Evolutionary conservation across 2,329 filamentous ascomycete species (phyloP).

Genomic region (Fusarium mexicanum): DNA sequence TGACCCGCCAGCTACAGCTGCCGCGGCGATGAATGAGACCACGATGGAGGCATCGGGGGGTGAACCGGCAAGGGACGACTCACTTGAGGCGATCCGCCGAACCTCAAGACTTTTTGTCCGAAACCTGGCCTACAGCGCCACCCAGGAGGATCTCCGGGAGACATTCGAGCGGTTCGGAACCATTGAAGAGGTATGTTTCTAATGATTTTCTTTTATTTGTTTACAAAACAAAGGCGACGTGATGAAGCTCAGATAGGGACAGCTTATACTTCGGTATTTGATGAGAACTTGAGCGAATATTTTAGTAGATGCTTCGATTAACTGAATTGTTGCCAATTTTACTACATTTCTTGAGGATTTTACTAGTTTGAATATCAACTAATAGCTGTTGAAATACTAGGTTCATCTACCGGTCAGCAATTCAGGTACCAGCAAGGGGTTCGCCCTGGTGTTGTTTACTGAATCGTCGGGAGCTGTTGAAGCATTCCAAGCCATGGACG

Average conservation of each 20-base stretch:
- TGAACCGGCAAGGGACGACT: slow-evolving; percentile 43
- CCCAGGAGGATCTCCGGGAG: slow-evolving; percentile 78
- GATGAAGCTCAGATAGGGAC: slow-evolving; percentile 99
- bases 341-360: slow-evolving; percentile 33
- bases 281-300: slow-evolving; percentile 92
- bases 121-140: slow-evolving; percentile 85
- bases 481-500: slow-evolving; percentile 83
- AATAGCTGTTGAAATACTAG: slow-evolving; percentile 59
- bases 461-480: slow-evolving; percentile 77
- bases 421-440: slow-evolving; percentile 83
- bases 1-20: slow-evolving; percentile 22
- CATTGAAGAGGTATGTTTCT: slow-evolving; percentile 83
- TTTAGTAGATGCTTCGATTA: slow-evolving; percentile 99
- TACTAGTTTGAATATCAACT: slow-evolving; percentile 37
- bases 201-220: slow-evolving; percentile 22
- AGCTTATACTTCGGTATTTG: slow-evolving; percentile 95
- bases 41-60: slow-evolving; percentile 40
- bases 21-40: slow-evolving; percentile 37
- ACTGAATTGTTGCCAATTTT: slow-evolving; percentile 66
- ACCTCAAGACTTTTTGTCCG: slow-evolving; percentile 87
- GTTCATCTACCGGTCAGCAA: slow-evolving; percentile 84
- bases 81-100: slow-evolving; percentile 63
- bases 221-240: slow-evolving; percentile 57
- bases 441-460: slow-evolving; percentile 84
- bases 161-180: slow-evolving; percentile 78